These are phyloP conservation scores for Acidiella bohemica DNA, from an alignment of 495 filamentous ascomycete species.

Conservation along the genomic window DNA sequence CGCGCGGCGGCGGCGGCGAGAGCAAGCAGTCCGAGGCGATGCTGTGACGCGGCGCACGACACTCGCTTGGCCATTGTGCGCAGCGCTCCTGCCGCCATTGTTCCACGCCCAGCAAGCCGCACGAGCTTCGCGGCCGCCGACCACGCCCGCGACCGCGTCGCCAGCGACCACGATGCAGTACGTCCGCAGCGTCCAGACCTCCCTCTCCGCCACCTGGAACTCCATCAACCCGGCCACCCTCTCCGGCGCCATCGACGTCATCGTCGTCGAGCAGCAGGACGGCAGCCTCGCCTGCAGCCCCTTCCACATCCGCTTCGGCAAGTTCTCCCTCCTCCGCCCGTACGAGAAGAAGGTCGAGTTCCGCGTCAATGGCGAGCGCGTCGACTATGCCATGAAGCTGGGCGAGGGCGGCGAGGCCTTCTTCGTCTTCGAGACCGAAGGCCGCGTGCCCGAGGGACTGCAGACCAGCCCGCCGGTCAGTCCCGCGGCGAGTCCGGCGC, in stretches of 20 bases:
- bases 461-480: slow-evolving; percentile 92
- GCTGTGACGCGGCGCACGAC: not conserved
- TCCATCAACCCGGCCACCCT: slow-evolving; percentile 97
- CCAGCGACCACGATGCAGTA: slow-evolving; percentile 61
- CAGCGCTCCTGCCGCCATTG: no score
- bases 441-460: slow-evolving; percentile 71
- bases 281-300: slow-evolving; percentile 81
- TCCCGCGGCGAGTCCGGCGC: slow-evolving; percentile 62
- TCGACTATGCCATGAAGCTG: slow-evolving; percentile 94
- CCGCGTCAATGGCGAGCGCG: slow-evolving; percentile 79
- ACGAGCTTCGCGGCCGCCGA: no score
- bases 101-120: no score
- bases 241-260: slow-evolving; percentile 96
- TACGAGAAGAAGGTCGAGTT: slow-evolving; percentile 99
- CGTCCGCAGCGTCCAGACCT: slow-evolving; percentile 89
- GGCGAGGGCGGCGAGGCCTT: slow-evolving; percentile 96
- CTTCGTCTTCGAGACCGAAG: slow-evolving; percentile 92
- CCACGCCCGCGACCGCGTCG: not conserved
- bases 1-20: no score
- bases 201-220: slow-evolving; percentile 97
- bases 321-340: slow-evolving; percentile 88
- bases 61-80: no score
- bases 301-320: slow-evolving; percentile 97
- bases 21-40: no score
- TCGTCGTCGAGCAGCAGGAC: slow-evolving; percentile 96